Evolutionary conservation across 2,329 filamentous ascomycete genomes (phyloP).

Genomic region (Calonectria hawksworthii): DNA sequence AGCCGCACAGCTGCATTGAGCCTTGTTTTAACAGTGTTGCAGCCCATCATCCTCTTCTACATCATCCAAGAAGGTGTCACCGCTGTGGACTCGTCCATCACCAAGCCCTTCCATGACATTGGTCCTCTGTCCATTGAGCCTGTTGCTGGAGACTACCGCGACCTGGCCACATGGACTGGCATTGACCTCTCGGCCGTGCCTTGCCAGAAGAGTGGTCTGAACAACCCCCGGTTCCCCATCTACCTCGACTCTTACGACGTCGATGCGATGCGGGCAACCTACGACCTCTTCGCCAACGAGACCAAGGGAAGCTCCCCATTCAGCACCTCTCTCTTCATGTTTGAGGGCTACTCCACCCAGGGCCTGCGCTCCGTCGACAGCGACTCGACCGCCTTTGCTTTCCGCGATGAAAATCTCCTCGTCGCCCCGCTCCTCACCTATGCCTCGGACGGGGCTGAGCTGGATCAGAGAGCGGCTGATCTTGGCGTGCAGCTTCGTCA

Average conservation of each 20-base stretch:
- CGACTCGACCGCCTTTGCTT: slow-evolving; percentile 36
- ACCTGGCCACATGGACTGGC: slow-evolving; percentile 40
- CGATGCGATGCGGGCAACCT: slow-evolving; percentile 33
- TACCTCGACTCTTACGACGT: slow-evolving; percentile 39
- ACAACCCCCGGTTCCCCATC: slow-evolving; percentile 45
- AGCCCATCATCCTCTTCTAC: slow-evolving; percentile 59
- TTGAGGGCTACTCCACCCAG: slow-evolving; percentile 66
- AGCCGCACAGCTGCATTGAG: rapidly evolving
- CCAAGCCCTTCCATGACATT: slow-evolving; percentile 60
- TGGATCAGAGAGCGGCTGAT: slow-evolving; percentile 37
- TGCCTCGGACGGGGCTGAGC: slow-evolving; percentile 16
- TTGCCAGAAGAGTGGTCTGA: slow-evolving; percentile 41
- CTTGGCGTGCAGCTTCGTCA: slow-evolving; percentile 34
- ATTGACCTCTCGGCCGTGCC: slow-evolving; percentile 33
- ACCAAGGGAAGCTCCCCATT: slow-evolving; percentile 32
- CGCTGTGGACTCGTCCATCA: slow-evolving; percentile 56
- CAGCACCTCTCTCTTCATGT: slow-evolving; percentile 61
- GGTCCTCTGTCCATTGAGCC: slow-evolving; percentile 53
- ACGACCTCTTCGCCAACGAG: slow-evolving; percentile 34
- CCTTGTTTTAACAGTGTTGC: neutral
- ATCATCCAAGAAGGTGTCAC: slow-evolving; percentile 60
- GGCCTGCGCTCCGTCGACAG: slow-evolving; percentile 46
- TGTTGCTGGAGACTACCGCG: slow-evolving; percentile 38
- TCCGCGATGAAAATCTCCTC: slow-evolving; percentile 40
- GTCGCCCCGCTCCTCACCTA: slow-evolving; percentile 42